Base-by-base conservation (phyloP, 2,329 filamentous ascomycete genomes). In the Beauveria asiatica region DNA sequence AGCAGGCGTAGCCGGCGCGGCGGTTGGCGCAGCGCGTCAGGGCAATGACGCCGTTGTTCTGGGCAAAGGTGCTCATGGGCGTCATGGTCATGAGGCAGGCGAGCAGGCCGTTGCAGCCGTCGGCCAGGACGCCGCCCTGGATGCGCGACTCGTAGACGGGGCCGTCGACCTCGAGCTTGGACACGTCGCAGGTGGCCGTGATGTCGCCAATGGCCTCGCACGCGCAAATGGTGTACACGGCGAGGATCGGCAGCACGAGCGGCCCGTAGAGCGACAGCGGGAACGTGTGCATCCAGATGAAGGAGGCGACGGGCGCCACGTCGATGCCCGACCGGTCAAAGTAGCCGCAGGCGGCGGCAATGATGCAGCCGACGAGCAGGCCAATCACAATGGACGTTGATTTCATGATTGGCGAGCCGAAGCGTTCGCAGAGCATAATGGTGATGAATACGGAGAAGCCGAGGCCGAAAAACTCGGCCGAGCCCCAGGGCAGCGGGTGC, bases 11-110 rank as follows among this genome's bases (percentile, higher is more conserved):
- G 5, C 90, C 90, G 5, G 89, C 90, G 51, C 85, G 88, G 58
- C 90, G 83, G 71, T 91, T 93, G 1, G 90, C 90, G 70, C 89
- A 93, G 17, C 89, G 82, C 0, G 90, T 94, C 49, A 94, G 78
- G 0, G 89, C 87, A 62, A 94, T 92, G 56, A 93, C 88, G 41
- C 89, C 89, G 70, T 93, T 92, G 76, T 93, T 93, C 71, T 92
- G 89, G 0, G 89, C 89, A 66, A 92, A 92, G 0, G 86, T 88
- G 1, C 84, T 86, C 83, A 92, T 89, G 33, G 89, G 89, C 0
- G 88, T 89, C 65, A 90, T 89, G 52, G 89, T 93, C 76, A 86
- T 88, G 37, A 94, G 80, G 1, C 85, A 88, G 17, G 89, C 88
- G 17, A 93, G 76, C 64, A 91, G 75, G 41, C 89, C 88, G 67